phyloP scores from a whole-genome alignment of 257 asterid genomes.

The Scutellaria barbata region DNA sequence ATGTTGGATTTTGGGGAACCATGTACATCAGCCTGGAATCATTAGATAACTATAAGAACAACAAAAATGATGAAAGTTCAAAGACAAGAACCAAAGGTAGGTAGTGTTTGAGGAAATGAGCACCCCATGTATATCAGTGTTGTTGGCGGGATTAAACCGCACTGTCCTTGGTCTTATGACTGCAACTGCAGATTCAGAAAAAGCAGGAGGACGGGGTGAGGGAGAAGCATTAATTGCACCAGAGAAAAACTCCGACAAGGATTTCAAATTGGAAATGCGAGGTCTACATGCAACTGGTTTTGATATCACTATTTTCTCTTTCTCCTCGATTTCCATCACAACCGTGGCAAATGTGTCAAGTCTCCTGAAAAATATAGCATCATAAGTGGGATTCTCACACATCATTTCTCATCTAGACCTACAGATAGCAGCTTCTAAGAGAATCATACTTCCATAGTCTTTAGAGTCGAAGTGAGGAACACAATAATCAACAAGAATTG shows the following conservation, averaged over 20 bases:
- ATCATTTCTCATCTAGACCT: no score
- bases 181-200: slow-evolving; percentile 46
- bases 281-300: slow-evolving; percentile 93
- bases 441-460: no score
- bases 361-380: slow-evolving; percentile 37
- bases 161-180: slow-evolving; percentile 69
- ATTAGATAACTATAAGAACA: slow-evolving; percentile 20
- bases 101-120: slow-evolving; percentile 14
- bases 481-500: no score
- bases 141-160: slow-evolving; percentile 56
- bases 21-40: slow-evolving; percentile 46
- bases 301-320: slow-evolving; percentile 56
- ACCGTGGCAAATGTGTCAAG: slow-evolving; percentile 10
- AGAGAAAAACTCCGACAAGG: slow-evolving; percentile 58
- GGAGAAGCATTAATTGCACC: slow-evolving; percentile 45
- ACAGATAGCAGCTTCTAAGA: no score
- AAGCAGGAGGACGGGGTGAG: slow-evolving; percentile 40
- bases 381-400: no score
- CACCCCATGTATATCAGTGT: slow-evolving; percentile 32
- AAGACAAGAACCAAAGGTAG: background rate
- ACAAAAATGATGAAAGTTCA: background rate
- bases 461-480: no score
- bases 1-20: slow-evolving; percentile 49
- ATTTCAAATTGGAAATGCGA: slow-evolving; percentile 46
- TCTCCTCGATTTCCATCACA: slow-evolving; percentile 58